phyloP scores from a whole-genome alignment of 768 basidiomycete genomes.

The Collybia mongolica region DNA sequence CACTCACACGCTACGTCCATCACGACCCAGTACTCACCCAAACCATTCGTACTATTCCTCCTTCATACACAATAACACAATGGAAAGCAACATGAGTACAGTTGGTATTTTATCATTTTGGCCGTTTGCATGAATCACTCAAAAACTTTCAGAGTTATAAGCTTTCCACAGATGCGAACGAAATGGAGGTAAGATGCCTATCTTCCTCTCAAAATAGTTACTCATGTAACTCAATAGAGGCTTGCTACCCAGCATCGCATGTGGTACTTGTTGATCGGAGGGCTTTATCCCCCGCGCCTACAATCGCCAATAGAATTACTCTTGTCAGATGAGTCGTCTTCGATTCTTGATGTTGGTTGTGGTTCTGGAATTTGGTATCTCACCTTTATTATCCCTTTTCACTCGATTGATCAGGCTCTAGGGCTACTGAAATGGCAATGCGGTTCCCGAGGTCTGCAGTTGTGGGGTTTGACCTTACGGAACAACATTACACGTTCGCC shows the following conservation, averaged over 20 bases:
- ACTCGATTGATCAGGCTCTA: slow-evolving; percentile 3
- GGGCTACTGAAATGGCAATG: slow-evolving; percentile 24
- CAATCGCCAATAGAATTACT: slow-evolving; percentile 11
- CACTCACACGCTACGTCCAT: no score
- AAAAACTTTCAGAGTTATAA: neutral
- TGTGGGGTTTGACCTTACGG: slow-evolving; percentile 23
- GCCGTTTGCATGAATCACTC: neutral
- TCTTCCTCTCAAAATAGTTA: neutral
- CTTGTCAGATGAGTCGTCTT: slow-evolving; percentile 8
- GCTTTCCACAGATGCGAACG: neutral
- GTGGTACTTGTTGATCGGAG: slow-evolving; percentile 22
- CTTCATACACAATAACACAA: no score
- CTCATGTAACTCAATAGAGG: slow-evolving; percentile 11
- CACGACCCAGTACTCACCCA: neutral
- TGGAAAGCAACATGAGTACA: no score
- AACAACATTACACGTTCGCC: slow-evolving; percentile 13
- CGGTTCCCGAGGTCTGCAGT: slow-evolving; percentile 18
- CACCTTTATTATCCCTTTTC: neutral
- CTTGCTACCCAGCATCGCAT: slow-evolving; percentile 22
- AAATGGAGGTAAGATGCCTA: neutral
- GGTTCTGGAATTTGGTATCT: slow-evolving; percentile 28
- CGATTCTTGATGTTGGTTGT: slow-evolving; percentile 26
- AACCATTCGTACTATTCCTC: neutral
- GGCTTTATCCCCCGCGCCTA: slow-evolving; percentile 19
- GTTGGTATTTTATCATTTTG: no score